Conservation (phyloP, 106 monocot species). For the Allium fistulosum region DNA sequence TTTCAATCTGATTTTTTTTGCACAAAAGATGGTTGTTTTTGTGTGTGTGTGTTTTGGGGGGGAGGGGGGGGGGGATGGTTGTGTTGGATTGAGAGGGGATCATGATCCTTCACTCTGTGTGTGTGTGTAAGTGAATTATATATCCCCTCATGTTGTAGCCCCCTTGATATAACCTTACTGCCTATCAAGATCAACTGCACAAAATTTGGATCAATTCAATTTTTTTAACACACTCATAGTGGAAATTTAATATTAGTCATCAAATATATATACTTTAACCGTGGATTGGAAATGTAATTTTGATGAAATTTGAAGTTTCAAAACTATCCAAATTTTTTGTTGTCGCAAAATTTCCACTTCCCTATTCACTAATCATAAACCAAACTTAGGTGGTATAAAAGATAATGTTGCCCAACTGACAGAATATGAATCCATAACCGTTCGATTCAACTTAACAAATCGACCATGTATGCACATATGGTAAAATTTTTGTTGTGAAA, state of each 20-base stretch:
- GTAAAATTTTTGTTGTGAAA: no score
- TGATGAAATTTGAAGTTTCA: background rate
- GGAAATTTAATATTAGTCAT: background rate
- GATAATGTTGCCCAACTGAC: background rate
- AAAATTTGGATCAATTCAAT: background rate
- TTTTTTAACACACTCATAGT: background rate
- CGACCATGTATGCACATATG: no score
- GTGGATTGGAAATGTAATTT: background rate
- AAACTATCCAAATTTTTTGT: background rate
- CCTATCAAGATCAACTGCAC: background rate
- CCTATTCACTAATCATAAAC: background rate
- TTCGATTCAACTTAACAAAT: background rate
- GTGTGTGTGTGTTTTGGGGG: no score
- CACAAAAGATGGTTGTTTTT: no score
- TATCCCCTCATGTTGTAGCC: background rate
- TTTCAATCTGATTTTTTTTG: no score
- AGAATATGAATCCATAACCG: background rate
- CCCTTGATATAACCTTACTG: background rate
- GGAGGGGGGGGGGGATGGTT: no score
- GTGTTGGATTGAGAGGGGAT: background rate
- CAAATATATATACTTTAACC: background rate
- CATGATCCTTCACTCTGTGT: background rate
- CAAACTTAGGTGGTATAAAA: no score
- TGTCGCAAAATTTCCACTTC: background rate
- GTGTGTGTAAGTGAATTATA: background rate